phyloP scores from a whole-genome alignment of 2,329 filamentous ascomycete genomes.

The Apiospora koreana region DNA sequence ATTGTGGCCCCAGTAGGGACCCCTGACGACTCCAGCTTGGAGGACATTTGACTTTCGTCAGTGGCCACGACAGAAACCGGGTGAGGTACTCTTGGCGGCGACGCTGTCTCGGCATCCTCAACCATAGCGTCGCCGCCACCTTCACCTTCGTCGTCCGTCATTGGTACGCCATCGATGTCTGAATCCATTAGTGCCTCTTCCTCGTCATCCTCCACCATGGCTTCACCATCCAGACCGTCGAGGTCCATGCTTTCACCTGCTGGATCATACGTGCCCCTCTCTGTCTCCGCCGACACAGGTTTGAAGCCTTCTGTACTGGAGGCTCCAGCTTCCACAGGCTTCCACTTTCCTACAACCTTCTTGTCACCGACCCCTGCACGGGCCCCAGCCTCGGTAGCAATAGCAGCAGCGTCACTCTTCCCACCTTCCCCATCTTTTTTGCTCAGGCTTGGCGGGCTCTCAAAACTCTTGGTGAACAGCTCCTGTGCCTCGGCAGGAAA shows the following conservation, averaged over 20 bases:
- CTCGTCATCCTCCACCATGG: constrained; percentile 46
- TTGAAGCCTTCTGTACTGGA: constrained; percentile 28
- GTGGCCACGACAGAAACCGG: not conserved
- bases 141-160: constrained; percentile 37
- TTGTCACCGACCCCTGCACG: constrained; percentile 15
- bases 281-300: constrained; percentile 23
- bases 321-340: constrained; percentile 48
- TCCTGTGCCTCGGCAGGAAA: constrained; percentile 77
- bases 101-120: constrained; percentile 25
- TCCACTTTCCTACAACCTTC: constrained; percentile 39
- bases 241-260: constrained; percentile 39
- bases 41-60: not conserved
- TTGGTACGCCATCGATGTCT: constrained; percentile 47
- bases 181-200: constrained; percentile 47
- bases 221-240: constrained; percentile 44
- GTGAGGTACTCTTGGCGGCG: constrained; percentile 14
- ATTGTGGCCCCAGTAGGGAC: constrained; percentile 24
- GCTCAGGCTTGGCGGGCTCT: constrained; percentile 62
- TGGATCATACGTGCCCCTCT: constrained; percentile 36
- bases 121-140: constrained; percentile 39
- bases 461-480: constrained; percentile 69
- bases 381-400: constrained; percentile 31
- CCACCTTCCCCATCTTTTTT: constrained; percentile 32
- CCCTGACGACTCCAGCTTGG: constrained; percentile 22
- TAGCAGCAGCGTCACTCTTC: constrained; percentile 29